Evolutionary conservation across 2,329 filamentous ascomycete species (phyloP).

Genomic region (Fusarium irregulare): DNA sequence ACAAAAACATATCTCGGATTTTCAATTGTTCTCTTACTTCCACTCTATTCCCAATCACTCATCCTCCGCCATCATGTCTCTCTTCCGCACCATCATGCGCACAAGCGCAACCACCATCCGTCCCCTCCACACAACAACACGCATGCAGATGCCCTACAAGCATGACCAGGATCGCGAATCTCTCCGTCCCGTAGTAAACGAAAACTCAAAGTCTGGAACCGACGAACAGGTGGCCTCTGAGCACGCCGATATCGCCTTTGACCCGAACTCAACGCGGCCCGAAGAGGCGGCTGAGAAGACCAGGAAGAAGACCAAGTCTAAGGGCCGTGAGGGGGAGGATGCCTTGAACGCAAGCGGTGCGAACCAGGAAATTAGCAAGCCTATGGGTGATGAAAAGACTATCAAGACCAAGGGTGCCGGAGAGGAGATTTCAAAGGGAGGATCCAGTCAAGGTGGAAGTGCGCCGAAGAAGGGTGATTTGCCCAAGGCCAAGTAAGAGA

Average conservation of each 20-base stretch:
- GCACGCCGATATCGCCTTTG: slow-evolving; percentile 72
- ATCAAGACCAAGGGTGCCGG: slow-evolving; percentile 50
- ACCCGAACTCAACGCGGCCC: slow-evolving; percentile 74
- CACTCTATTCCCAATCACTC: not conserved
- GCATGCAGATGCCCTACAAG: slow-evolving; percentile 57
- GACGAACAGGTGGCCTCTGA: slow-evolving; percentile 69
- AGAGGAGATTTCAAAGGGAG: slow-evolving; percentile 51
- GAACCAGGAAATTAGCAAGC: slow-evolving; percentile 57
- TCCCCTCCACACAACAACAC: slow-evolving; percentile 50
- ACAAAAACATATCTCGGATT: not conserved
- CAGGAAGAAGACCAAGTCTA: slow-evolving; percentile 53
- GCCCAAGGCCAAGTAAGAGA: slow-evolving; percentile 20
- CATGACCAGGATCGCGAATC: slow-evolving; percentile 68
- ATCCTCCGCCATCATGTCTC: slow-evolving; percentile 28
- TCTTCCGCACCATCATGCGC: slow-evolving; percentile 37
- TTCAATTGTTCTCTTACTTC: not conserved
- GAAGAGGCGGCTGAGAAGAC: slow-evolving; percentile 69
- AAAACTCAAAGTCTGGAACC: slow-evolving; percentile 75
- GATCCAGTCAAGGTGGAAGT: slow-evolving; percentile 49
- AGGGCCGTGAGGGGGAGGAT: slow-evolving; percentile 35
- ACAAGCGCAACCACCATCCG: slow-evolving; percentile 38
- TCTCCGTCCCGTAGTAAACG: slow-evolving; percentile 72
- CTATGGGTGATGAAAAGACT: slow-evolving; percentile 52
- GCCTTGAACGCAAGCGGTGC: slow-evolving; percentile 59
- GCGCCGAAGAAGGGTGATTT: slow-evolving; percentile 47